Base-by-base conservation (phyloP, 2,329 filamentous ascomycete species). In the Pyrenophora graminea region DNA sequence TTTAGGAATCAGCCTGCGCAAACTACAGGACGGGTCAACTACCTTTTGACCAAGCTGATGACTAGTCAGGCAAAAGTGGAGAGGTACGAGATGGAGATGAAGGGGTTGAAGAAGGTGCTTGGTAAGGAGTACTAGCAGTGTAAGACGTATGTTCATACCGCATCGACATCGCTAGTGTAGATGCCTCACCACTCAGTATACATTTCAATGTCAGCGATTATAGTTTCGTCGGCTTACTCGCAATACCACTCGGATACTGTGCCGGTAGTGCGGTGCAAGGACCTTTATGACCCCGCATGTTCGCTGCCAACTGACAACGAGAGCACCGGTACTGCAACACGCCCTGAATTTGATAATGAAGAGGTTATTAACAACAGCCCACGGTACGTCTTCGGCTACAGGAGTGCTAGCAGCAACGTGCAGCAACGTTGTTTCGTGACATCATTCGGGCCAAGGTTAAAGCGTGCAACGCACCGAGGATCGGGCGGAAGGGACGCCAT, bases 41-140 rank as follows among this genome's bases (percentile, higher is more conserved):
- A 90, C 76, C 75, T 97, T 58, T 71, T 96, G 39, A 73, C 69
- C 1, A 96, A 96, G 77, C 74, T 96, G 53, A 80, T 85, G 60
- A 77, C 71, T n/a, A 86, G 88, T 54, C 92, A 97, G 77, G 72
- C 70, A 45, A 93, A 88, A 77, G 85, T 97, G 53, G 81, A 85
- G 62, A 79, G 75, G 45, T 89, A 87, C 69, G 92, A 97, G 74
- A 78, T 73, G 62, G 86, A 96, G 69, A 90, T 88, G 73, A 83
- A 74, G 1, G 75, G 56, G 34, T 73, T 95, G 75, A 93, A 93
- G 79, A 89, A 87, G 79, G 75, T 90, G 38, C 72, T 94, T 58
- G 74, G 75, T 48, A 74, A 75, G 43, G 81, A 86, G 63, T 80
- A 64, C 54, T 71, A 61, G 49, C 18, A 18, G 27, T 27, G 17